phyloP scores from a whole-genome alignment of 2,329 filamentous ascomycete species.

The Trichocomaceae sp. region DNA sequence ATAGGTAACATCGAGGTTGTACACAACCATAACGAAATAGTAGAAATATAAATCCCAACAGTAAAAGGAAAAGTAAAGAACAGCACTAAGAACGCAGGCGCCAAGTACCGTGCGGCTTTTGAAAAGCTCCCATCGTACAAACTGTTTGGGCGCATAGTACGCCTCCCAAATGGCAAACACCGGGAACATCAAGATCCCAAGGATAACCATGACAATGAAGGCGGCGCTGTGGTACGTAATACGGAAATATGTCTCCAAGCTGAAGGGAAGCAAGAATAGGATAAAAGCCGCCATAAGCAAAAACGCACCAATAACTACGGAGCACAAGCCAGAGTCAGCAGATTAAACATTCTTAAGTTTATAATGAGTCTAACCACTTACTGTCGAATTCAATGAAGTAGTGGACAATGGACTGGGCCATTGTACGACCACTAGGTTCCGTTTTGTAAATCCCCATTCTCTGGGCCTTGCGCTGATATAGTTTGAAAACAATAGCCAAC shows the following conservation, averaged over 20 bases:
- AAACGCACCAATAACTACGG: constrained; percentile 50
- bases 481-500: constrained; percentile 48
- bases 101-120: constrained; percentile 46
- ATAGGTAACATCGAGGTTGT: constrained; percentile 36
- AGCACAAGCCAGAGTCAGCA: constrained; percentile 30
- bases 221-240: constrained; percentile 40
- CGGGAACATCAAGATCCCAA: constrained; percentile 50
- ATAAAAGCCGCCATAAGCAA: constrained; percentile 56
- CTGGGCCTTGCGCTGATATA: constrained; percentile 53
- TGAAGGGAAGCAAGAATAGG: constrained; percentile 62
- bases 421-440: constrained; percentile 41
- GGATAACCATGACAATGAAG: constrained; percentile 47
- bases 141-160: constrained; percentile 46
- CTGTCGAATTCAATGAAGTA: constrained; percentile 59
- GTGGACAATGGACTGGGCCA: constrained; percentile 43
- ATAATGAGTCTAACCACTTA: constrained; percentile 27
- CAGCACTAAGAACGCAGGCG: constrained; percentile 44
- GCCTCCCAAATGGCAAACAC: constrained; percentile 52
- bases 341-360: constrained; percentile 33
- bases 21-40: constrained; percentile 50
- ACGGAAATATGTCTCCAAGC: constrained; percentile 40
- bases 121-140: constrained; percentile 50
- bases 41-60: constrained; percentile 51
- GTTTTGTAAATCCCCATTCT: constrained; percentile 47
- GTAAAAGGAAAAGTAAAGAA: constrained; percentile 46